These are phyloP conservation scores for Leptographium procerum DNA, from an alignment of 2,329 filamentous ascomycete species.

Conservation along the genomic window DNA sequence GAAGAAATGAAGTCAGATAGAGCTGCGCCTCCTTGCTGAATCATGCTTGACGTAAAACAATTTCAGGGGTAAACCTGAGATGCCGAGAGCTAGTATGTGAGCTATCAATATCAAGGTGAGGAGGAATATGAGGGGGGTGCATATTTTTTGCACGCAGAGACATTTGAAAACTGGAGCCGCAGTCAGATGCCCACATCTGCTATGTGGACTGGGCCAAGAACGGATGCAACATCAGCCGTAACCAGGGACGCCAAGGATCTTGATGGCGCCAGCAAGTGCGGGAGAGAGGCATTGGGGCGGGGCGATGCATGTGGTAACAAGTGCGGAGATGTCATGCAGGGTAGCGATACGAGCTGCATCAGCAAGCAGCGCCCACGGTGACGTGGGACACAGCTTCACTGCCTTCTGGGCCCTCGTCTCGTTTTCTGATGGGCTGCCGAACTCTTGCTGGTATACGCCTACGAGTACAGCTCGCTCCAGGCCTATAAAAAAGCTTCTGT, in stretches of 20 bases:
- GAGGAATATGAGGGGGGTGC: not conserved
- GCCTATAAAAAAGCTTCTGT: no score
- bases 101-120: not conserved
- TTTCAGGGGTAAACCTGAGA: not conserved
- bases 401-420: no score
- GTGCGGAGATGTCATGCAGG: not conserved
- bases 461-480: no score
- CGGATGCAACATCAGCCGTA: not conserved
- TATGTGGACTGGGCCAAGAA: not conserved
- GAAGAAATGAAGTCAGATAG: not conserved
- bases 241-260: not conserved
- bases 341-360: not conserved
- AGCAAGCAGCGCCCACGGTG: not conserved
- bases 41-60: not conserved
- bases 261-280: constrained; percentile 1
- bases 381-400: not conserved
- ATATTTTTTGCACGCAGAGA: not conserved
- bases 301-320: not conserved
- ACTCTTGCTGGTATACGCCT: no score
- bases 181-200: not conserved
- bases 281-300: not conserved
- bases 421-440: no score
- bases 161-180: not conserved
- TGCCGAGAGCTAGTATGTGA: not conserved
- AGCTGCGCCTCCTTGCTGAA: not conserved